phyloP scores from a whole-genome alignment of 1,284 basidiomycete genomes.

The Puccinia coronata region DNA sequence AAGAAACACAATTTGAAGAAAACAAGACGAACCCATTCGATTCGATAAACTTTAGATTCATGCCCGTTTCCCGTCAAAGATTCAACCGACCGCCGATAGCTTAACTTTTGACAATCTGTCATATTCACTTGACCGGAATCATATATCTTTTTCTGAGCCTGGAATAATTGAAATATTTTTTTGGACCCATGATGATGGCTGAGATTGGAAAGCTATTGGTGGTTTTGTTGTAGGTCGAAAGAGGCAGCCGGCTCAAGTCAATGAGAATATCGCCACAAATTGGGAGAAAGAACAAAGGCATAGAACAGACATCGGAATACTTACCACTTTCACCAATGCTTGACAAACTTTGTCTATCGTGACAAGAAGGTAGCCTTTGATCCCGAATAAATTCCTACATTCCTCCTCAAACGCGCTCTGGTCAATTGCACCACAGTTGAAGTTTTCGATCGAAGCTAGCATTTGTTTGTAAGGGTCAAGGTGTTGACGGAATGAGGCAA shows the following conservation, averaged over 20 bases:
- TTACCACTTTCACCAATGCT: constrained; percentile 45
- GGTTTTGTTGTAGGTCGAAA: neutral
- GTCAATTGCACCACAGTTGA: constrained; percentile 69
- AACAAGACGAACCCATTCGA: constrained; percentile 55
- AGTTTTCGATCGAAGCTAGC: constrained; percentile 34
- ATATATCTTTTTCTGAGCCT: constrained; percentile 34
- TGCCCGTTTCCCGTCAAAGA: constrained; percentile 49
- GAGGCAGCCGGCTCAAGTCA: constrained; percentile 3
- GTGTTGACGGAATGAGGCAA: neutral
- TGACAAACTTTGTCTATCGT: constrained; percentile 76
- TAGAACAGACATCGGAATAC: constrained; percentile 5
- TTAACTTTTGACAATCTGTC: constrained; percentile 42
- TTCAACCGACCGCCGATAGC: constrained; percentile 44
- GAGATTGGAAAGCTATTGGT: constrained; percentile 33
- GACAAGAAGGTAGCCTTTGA: constrained; percentile 87
- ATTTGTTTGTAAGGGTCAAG: constrained; percentile 38
- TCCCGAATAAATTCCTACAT: constrained; percentile 94
- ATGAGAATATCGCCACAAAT: neutral
- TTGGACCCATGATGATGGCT: constrained; percentile 29
- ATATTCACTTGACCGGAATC: neutral
- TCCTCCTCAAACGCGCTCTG: constrained; percentile 88
- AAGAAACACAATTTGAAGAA: too few species aligned
- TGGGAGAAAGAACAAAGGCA: neutral
- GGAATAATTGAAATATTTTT: constrained; percentile 34
- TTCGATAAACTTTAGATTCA: constrained; percentile 57